These are phyloP conservation scores for Acanthochlamys bracteata DNA, from an alignment of 106 monocot species.

Conservation along the genomic window DNA sequence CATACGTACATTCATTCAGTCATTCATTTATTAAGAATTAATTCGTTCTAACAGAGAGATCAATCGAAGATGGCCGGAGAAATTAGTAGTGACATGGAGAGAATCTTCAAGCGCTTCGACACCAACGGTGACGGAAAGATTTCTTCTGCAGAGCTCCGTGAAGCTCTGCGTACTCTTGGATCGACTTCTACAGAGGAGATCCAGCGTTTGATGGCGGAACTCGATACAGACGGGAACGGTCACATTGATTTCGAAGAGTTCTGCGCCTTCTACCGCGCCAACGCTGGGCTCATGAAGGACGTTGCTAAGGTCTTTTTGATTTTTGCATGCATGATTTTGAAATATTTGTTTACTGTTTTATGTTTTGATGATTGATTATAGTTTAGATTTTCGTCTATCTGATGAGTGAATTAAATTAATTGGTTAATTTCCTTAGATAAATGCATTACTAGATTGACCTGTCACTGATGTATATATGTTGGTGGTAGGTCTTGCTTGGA, in stretches of 20 bases:
- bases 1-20: no score
- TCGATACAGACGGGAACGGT: conserved; percentile 70
- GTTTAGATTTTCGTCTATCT: no score
- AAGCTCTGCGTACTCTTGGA: conserved; percentile 49
- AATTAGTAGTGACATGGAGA: conserved; percentile 36
- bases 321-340: background rate
- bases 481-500: no score
- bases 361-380: no score
- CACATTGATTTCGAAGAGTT: conserved; percentile 56
- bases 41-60: no score
- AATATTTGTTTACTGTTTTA: no score
- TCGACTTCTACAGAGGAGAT: conserved; percentile 46
- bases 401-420: no score
- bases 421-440: no score
- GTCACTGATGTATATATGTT: no score
- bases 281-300: conserved; percentile 68
- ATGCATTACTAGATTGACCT: no score
- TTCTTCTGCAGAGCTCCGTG: conserved; percentile 59
- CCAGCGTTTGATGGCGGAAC: conserved; percentile 53
- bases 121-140: conserved; percentile 72
- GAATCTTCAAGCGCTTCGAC: conserved; percentile 78
- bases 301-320: conserved; percentile 59
- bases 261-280: conserved; percentile 40
- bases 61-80: conserved; percentile 7
- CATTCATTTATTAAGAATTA: no score